phyloP scores from a whole-genome alignment of 139 green algal genomes.

The Nannochloris sp. region DNA sequence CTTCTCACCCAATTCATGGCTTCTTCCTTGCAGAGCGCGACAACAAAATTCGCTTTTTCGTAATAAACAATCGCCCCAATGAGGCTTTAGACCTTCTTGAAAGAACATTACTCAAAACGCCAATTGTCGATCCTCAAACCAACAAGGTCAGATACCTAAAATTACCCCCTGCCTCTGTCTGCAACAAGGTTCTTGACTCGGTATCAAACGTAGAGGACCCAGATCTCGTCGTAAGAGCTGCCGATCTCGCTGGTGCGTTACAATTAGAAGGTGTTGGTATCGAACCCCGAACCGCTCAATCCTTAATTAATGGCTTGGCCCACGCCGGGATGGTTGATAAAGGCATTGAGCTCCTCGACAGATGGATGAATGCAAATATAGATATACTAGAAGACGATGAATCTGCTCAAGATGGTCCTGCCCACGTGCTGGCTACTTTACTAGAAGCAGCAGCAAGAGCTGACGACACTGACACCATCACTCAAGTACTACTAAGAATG shows the following conservation, averaged over 20 bases:
- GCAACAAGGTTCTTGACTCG: conserved; percentile 7
- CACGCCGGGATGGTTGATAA: not conserved
- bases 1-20: too few species aligned
- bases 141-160: not conserved
- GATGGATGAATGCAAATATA: conserved; percentile 13
- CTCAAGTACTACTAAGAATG: conserved; percentile 10
- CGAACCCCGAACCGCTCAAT: conserved; percentile 8
- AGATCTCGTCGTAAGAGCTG: not conserved
- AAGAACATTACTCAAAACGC: not conserved
- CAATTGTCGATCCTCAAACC: not conserved
- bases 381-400: conserved; percentile 9
- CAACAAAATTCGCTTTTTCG: conserved; percentile 10
- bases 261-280: not conserved
- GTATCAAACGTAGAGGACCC: not conserved
- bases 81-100: conserved; percentile 7
- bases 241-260: conserved; percentile 13
- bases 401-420: not conserved
- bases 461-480: conserved; percentile 6
- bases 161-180: conserved; percentile 10
- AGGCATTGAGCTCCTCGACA: conserved; percentile 12
- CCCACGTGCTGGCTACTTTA: conserved; percentile 4
- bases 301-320: not conserved
- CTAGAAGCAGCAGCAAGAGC: conserved; percentile 6
- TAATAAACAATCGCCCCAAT: not conserved
- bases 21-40: conserved; percentile 4